Evolutionary conservation across 768 basidiomycete species (phyloP), one percentile per base, ranked within the genome.

Genomic region (Dentipellis fragilis): DNA sequence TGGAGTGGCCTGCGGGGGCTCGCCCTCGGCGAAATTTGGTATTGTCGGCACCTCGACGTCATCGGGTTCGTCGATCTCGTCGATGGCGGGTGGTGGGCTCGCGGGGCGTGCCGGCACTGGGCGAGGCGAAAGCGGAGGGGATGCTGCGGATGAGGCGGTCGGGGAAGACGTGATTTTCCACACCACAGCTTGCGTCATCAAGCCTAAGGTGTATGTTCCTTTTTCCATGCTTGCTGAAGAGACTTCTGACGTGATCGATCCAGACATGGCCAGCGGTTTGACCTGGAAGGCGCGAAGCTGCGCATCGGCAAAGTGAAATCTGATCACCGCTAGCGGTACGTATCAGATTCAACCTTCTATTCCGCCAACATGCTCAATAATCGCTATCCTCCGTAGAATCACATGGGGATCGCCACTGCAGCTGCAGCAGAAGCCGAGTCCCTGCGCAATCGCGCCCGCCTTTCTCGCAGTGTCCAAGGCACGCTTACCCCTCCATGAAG

Each of bases 201-300:
- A n/a, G n/a, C n/a, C n/a, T n/a, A n/a, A n/a, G n/a, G n/a, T n/a
- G n/a, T n/a, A n/a, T n/a, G n/a, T n/a, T n/a, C n/a, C 23, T 6
- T 5, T 10, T 16, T 11, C 10, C 48, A 45, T 9, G 55, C 10
- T 35, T 14, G 19, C 9, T 45, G 47, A 14, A 50, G 52, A 19
- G 39, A 19, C 47, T 22, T 1, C 8, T 3, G 7, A 1, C 35
- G 34, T 23, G 35, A 34, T 36, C 90, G 88, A 87, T 67, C 72
- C 88, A 67, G 89, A 81, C 64, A 66, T 81, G 2, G 75, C 92
- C 23, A 90, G 85, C 58, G 90, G 91, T 37, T 81, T 86, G 6
- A 87, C 80, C 0, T 93, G 89, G 87, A 92, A 90, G 70, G 91
- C n/a, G 72, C 89, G 19, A 91, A 87, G 61, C 70, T 93, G 35